Evolutionary conservation across 2,329 filamentous ascomycete genomes (phyloP), one percentile per base, ranked within the genome.

Genomic region (Calonectria pseudoturangicola): DNA sequence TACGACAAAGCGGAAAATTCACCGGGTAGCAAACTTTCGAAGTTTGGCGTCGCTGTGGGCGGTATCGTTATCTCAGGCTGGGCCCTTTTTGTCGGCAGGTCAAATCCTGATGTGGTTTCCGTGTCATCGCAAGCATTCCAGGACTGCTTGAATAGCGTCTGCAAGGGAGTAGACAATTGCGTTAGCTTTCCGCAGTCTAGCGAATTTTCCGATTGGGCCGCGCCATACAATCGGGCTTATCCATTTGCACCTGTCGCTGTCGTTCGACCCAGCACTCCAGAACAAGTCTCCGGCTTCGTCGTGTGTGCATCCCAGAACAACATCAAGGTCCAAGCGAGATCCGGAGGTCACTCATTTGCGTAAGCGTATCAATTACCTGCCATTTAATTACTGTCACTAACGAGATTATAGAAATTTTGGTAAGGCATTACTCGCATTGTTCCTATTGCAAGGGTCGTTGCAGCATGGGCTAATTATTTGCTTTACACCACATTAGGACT

Each of bases 291-390:
- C n/a, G 47, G n/a, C 0, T 66, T 66, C 16, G 63, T 66, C 8
- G n/a, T 41, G 28, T 66, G 63, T 9, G 63, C 63, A 6, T 30
- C 47, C 6, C n/a, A 66, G 30, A 51, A 66, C 10, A 48, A 51
- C 15, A 15, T 66, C 21, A 39, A 51, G 9, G 63, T 50, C 2
- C 63, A 50, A 2, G 45, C 63, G 2, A 48, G 12, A 21, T 65
- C 62, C 1, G 63, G 63, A n/a, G 63, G 63, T 1, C 63, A 66
- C 63, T 51, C 63, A 25, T 66, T 39, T 39, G 47, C 63, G 63
- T 66, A 39, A 51, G 45, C 10, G 2, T 6, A 12, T 16, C n/a
- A 16, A 9, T 12, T 15, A 15, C 2, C 18, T 60, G 33, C 12
- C 3, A 10, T n/a, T 1, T 51, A n/a, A 41, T 15, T 10, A 2